phyloP scores from a whole-genome alignment of 768 basidiomycete species.

The Vararia minispora region DNA sequence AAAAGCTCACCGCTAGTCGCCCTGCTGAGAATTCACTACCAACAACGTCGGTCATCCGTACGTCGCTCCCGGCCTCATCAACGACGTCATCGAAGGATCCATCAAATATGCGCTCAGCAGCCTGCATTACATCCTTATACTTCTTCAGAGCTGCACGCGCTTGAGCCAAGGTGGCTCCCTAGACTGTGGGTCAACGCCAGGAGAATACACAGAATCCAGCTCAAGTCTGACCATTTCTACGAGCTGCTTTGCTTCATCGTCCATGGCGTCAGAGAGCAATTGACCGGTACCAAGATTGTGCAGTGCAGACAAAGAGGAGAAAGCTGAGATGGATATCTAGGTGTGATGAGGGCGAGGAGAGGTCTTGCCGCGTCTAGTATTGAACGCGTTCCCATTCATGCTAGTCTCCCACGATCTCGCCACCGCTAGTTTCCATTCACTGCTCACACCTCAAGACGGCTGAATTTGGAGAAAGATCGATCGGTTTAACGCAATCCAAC shows the following conservation, averaged over 20 bases:
- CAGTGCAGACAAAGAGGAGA: too few relatives aligned
- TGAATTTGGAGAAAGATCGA: too few relatives aligned
- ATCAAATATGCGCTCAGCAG: constrained; percentile 77
- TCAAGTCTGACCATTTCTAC: constrained; percentile 23
- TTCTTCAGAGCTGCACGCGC: constrained; percentile 74
- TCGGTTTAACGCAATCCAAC: too few relatives aligned
- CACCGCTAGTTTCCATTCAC: too few relatives aligned
- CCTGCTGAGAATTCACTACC: constrained; percentile 1
- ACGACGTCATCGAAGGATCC: constrained; percentile 73
- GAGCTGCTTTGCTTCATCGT: constrained; percentile 23
- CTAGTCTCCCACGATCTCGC: too few relatives aligned
- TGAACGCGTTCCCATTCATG: too few relatives aligned
- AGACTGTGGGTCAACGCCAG: constrained; percentile 1
- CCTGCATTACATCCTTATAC: constrained; percentile 85
- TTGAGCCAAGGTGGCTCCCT: constrained; percentile 79
- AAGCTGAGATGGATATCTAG: too few relatives aligned
- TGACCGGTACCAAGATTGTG: too few relatives aligned
- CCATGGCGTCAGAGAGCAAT: constrained; percentile 22
- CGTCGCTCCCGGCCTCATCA: constrained; percentile 37
- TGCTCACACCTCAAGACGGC: too few relatives aligned
- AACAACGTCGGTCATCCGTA: constrained; percentile 11
- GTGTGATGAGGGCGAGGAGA: too few relatives aligned
- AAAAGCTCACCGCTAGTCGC: constrained; percentile 8
- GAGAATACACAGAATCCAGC: neutral
- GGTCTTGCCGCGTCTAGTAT: too few relatives aligned